Percentiles rank a stretch among this genome's conserved stretches.
Conservation (phyloP, 192 early-diverging fungal species). For the Obelidium mucronatum region DNA sequence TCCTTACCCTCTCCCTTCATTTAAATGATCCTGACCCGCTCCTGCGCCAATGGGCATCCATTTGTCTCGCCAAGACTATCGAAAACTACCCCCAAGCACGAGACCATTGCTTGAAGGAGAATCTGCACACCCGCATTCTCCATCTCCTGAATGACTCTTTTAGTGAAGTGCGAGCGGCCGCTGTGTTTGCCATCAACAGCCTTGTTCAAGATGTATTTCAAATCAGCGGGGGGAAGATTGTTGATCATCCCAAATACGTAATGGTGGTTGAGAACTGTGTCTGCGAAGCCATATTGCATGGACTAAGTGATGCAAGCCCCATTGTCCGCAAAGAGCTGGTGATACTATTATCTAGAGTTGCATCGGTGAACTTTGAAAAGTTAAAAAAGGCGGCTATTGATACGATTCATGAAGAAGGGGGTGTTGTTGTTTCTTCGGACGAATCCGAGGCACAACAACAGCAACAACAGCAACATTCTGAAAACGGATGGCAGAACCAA, state of each 20-base stretch:
- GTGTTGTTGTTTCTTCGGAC: background rate
- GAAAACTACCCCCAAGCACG: conserved; percentile 78
- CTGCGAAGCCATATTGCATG: conserved; percentile 68
- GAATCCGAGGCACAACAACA: too few species aligned
- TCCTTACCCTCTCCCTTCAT: conserved; percentile 71
- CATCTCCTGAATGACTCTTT: conserved; percentile 69
- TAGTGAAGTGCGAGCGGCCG: conserved; percentile 83
- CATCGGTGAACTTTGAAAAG: conserved; percentile 69
- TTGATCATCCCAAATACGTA: background rate
- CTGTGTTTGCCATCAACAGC: conserved; percentile 80
- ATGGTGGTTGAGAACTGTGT: conserved; percentile 73
- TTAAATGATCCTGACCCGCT: conserved; percentile 76
- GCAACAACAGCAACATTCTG: background rate
- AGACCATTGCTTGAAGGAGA: conserved; percentile 61
- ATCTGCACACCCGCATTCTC: conserved; percentile 69
- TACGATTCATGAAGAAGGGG: conserved; percentile 56
- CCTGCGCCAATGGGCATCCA: conserved; percentile 86
- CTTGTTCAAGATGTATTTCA: conserved; percentile 70
- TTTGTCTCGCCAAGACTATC: conserved; percentile 89
- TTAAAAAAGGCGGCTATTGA: conserved; percentile 74
- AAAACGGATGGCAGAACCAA: conserved; percentile 31
- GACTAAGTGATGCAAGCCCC: conserved; percentile 83
- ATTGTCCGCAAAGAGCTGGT: conserved; percentile 91
- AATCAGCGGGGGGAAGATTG: background rate
- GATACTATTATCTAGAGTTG: conserved; percentile 74